Evolutionary conservation across 305 asterid genomes (phyloP).

Genomic region (Fraxinus albicans): DNA sequence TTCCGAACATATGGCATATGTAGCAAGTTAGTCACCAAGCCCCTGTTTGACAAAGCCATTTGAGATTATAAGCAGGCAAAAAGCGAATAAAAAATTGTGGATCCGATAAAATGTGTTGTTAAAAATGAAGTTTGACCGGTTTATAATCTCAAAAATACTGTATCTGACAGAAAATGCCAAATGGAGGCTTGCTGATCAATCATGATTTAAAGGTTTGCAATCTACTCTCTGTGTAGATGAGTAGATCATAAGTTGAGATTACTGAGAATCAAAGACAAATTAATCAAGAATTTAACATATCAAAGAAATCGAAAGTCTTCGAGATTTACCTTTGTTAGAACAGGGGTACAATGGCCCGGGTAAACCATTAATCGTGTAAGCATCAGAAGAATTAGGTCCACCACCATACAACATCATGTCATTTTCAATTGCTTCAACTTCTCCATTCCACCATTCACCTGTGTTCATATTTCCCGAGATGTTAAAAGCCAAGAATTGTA

Average conservation of each 20-base stretch:
- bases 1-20: not conserved
- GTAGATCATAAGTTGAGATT: not conserved
- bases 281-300: not conserved
- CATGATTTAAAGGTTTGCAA: not conserved
- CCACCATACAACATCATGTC: constrained; percentile 61
- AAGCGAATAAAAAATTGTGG: too few relatives aligned
- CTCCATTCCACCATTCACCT: constrained; percentile 86
- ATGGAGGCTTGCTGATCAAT: not conserved
- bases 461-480: not conserved
- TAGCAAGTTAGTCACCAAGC: not conserved
- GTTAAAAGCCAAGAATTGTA: not conserved
- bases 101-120: not conserved
- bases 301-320: not conserved
- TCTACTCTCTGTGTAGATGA: not conserved
- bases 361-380: constrained; percentile 76
- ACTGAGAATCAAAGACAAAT: not conserved
- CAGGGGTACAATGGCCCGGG: constrained; percentile 77
- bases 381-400: constrained; percentile 72
- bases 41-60: not conserved
- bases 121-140: not conserved
- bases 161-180: too few relatives aligned
- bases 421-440: constrained; percentile 51
- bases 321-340: constrained; percentile 45
- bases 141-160: not conserved
- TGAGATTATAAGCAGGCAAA: too few relatives aligned